Evolutionary conservation across 164 flowering plant species (phyloP).

Genomic region (Vitis labrusca): DNA sequence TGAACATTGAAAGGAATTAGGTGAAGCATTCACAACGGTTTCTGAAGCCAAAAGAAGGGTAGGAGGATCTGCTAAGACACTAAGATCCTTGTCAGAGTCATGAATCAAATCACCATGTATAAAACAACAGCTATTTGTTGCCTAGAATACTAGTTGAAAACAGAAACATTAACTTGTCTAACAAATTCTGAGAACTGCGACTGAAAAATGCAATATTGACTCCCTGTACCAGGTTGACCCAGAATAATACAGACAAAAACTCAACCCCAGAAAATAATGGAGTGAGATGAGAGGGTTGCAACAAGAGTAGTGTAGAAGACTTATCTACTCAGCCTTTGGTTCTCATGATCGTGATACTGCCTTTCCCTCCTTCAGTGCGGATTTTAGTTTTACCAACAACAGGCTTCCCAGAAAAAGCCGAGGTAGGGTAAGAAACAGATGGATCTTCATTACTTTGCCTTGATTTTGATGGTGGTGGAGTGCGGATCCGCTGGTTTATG

Average conservation of each 20-base stretch:
- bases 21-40: constrained; percentile 1
- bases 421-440: constrained; percentile 57
- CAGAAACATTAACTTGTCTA: constrained; percentile 13
- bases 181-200: constrained; percentile 10
- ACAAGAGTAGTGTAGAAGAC: constrained; percentile 3
- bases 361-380: constrained; percentile 93
- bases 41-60: not conserved
- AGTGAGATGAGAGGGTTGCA: constrained; percentile 16
- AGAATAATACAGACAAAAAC: constrained; percentile 15
- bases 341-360: constrained; percentile 95
- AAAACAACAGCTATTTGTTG: constrained; percentile 16
- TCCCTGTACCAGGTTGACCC: constrained; percentile 12
- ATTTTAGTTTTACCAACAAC: constrained; percentile 91
- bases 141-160: constrained; percentile 21
- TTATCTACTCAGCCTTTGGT: constrained; percentile 67
- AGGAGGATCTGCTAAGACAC: constrained; percentile 1
- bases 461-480: constrained; percentile 65
- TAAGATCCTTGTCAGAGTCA: constrained; percentile 4
- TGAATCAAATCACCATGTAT: constrained; percentile 10
- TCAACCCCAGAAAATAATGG: constrained; percentile 13
- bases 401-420: constrained; percentile 95
- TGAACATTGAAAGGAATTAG: not conserved
- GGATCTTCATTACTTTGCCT: constrained; percentile 49
- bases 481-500: constrained; percentile 76
- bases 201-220: constrained; percentile 7